Conservation (phyloP, 2,329 filamentous ascomycete genomes). For the Rugonectria rugulosa region DNA sequence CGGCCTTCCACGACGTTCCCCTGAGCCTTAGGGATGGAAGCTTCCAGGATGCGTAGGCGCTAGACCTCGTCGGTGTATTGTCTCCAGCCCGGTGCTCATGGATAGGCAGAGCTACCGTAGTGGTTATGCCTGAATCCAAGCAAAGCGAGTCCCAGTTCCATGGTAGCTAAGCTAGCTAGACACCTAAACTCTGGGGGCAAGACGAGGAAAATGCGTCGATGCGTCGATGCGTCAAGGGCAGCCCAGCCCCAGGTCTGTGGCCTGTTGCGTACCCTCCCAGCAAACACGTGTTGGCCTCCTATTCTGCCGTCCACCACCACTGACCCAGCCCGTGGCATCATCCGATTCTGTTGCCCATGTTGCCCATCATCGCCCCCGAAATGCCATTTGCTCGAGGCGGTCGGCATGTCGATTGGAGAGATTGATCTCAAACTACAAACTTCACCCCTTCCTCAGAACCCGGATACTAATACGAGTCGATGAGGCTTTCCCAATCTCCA, state of each 20-base stretch:
- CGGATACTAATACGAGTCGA: conserved; percentile 22
- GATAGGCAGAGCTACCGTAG: conserved; percentile 26
- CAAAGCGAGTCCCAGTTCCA: conserved; percentile 31
- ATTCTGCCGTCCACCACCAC: conserved; percentile 25
- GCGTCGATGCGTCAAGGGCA: too few species aligned
- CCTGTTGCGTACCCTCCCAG: conserved; percentile 28
- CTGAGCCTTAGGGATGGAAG: not conserved
- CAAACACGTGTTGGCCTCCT: conserved; percentile 36
- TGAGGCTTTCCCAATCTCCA: not conserved
- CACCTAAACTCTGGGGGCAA: too few species aligned
- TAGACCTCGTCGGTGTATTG: conserved; percentile 30
- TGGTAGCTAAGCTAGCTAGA: too few species aligned
- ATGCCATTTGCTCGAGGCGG: conserved; percentile 14
- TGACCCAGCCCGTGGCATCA: conserved; percentile 24
- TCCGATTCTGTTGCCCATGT: conserved; percentile 32
- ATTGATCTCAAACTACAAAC: conserved; percentile 1
- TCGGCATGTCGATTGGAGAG: not conserved
- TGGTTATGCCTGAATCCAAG: too few species aligned
- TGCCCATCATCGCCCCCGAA: conserved; percentile 17
- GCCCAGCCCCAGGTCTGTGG: conserved; percentile 19
- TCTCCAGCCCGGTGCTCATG: conserved; percentile 23
- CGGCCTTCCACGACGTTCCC: not conserved
- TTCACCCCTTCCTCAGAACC: conserved; percentile 7
- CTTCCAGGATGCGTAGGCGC: conserved; percentile 10
- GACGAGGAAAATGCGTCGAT: too few species aligned